These are phyloP conservation scores for Plicaturopsis crispa DNA, from an alignment of 768 basidiomycete genomes.

Conservation along the genomic window DNA sequence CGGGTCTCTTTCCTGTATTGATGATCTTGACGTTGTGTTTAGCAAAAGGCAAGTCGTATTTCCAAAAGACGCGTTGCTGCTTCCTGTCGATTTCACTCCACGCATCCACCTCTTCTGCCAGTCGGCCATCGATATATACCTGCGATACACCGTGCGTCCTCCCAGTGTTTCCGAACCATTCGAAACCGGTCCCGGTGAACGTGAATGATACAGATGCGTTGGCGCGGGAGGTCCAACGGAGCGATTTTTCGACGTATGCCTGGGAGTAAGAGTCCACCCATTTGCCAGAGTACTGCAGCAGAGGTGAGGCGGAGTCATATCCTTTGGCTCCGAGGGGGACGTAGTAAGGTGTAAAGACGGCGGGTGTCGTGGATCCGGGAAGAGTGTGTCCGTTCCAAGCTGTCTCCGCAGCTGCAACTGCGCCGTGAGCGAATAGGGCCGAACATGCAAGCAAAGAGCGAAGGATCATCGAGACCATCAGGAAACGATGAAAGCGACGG, in stretches of 20 bases:
- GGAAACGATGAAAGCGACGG: background rate
- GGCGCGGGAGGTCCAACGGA: constrained; percentile 39
- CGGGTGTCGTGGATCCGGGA: constrained; percentile 36
- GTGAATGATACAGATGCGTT: constrained; percentile 47
- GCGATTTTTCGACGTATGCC: constrained; percentile 40
- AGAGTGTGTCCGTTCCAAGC: constrained; percentile 66
- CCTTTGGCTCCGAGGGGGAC: constrained; percentile 66
- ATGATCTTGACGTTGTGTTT: constrained; percentile 60
- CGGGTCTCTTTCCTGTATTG: constrained; percentile 38
- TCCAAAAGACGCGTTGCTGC: constrained; percentile 64
- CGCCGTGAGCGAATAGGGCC: background rate
- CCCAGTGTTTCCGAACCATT: constrained; percentile 66
- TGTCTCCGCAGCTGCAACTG: background rate
- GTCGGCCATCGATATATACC: constrained; percentile 52
- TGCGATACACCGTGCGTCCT: constrained; percentile 44
- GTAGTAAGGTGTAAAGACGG: constrained; percentile 60
- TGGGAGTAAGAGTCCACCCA: constrained; percentile 52
- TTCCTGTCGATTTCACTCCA: constrained; percentile 22
- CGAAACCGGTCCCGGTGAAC: constrained; percentile 69
- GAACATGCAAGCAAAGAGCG: background rate
- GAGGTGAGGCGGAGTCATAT: constrained; percentile 62
- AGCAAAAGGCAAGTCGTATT: constrained; percentile 39
- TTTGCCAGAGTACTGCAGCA: constrained; percentile 52
- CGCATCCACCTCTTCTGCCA: constrained; percentile 36
- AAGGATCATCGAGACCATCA: background rate